These are phyloP conservation scores for Diaporthe capsici DNA, from an alignment of 2,329 filamentous ascomycete species.

Conservation along the genomic window DNA sequence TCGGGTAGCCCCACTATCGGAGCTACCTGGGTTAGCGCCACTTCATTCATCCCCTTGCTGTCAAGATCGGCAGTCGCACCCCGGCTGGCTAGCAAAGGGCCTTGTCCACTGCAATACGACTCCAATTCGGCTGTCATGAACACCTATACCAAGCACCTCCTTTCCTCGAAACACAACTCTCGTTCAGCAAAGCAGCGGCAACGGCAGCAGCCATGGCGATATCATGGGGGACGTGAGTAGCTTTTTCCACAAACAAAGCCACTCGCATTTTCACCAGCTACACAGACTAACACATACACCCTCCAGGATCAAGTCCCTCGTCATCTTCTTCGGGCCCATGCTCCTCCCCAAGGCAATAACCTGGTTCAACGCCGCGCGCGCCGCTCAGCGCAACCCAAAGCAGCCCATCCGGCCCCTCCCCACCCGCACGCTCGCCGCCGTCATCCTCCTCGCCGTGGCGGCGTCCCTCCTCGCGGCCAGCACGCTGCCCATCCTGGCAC, in stretches of 20 bases:
- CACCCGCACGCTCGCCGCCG: slow-evolving; percentile 70
- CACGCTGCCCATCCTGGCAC: slow-evolving; percentile 76
- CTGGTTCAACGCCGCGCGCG: slow-evolving; percentile 72
- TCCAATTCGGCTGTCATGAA: background rate
- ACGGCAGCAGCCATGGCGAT: slow-evolving; percentile 54
- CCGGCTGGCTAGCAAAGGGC: background rate
- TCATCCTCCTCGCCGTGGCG: slow-evolving; percentile 64
- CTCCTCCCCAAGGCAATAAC: slow-evolving; percentile 76
- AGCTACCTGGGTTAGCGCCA: slow-evolving; percentile 26
- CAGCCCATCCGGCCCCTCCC: slow-evolving; percentile 70
- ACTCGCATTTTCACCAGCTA: background rate
- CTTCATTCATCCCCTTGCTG: background rate
- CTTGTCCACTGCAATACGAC: slow-evolving; percentile 7
- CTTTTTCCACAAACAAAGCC: background rate
- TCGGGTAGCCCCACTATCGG: slow-evolving; percentile 25
- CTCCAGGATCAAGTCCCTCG: slow-evolving; percentile 66
- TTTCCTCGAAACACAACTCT: background rate
- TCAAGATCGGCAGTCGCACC: slow-evolving; percentile 23
- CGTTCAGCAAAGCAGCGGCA: slow-evolving; percentile 15
- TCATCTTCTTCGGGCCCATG: slow-evolving; percentile 78
- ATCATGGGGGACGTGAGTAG: slow-evolving; percentile 65
- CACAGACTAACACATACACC: slow-evolving; percentile 31
- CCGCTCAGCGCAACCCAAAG: slow-evolving; percentile 58
- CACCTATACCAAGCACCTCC: slow-evolving; percentile 8
- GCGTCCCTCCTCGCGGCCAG: slow-evolving; percentile 70